phyloP scores from a whole-genome alignment of 2,329 filamentous ascomycete genomes.

The Stagonosporopsis cucurbitacearum region DNA sequence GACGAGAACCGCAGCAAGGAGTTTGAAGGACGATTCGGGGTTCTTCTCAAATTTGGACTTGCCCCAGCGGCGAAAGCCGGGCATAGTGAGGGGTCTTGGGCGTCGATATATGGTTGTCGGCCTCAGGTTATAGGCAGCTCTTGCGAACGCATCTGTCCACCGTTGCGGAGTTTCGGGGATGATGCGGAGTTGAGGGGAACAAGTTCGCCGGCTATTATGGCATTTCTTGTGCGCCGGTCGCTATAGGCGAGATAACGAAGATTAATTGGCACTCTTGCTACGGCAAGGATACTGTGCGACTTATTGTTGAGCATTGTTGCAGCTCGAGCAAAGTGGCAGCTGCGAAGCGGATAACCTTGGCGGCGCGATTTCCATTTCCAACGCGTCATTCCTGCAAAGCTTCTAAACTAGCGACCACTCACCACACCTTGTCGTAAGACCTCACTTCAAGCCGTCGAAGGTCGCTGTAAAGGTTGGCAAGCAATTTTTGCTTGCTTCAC shows the following conservation, averaged over 20 bases:
- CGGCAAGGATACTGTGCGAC: not conserved
- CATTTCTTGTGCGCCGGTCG: not conserved
- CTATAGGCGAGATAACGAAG: not conserved
- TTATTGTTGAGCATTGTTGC: constrained; percentile 7
- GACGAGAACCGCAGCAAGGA: constrained; percentile 49
- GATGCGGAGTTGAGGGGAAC: constrained; percentile 11
- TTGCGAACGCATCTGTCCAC: constrained; percentile 35
- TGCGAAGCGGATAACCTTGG: constrained; percentile 15
- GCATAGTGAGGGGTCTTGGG: constrained; percentile 31
- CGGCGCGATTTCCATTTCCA: constrained; percentile 8
- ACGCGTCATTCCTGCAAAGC: not conserved
- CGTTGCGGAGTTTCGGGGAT: constrained; percentile 25
- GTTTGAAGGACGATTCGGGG: constrained; percentile 51
- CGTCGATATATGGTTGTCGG: constrained; percentile 18
- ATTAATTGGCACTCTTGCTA: not conserved
- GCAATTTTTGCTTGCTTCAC: too few species aligned
- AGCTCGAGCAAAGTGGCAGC: constrained; percentile 6
- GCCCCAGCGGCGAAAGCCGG: constrained; percentile 47
- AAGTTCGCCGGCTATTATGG: not conserved
- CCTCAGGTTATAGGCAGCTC: constrained; percentile 27
- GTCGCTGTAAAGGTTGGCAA: not conserved
- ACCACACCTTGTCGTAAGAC: not conserved
- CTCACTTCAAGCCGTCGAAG: too few species aligned
- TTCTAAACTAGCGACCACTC: not conserved
- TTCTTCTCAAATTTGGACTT: constrained; percentile 49